Evolutionary conservation across 192 early-diverging fungal species (phyloP), one percentile per base, ranked within the genome.

Genomic region (Backusella psychrophila): DNA sequence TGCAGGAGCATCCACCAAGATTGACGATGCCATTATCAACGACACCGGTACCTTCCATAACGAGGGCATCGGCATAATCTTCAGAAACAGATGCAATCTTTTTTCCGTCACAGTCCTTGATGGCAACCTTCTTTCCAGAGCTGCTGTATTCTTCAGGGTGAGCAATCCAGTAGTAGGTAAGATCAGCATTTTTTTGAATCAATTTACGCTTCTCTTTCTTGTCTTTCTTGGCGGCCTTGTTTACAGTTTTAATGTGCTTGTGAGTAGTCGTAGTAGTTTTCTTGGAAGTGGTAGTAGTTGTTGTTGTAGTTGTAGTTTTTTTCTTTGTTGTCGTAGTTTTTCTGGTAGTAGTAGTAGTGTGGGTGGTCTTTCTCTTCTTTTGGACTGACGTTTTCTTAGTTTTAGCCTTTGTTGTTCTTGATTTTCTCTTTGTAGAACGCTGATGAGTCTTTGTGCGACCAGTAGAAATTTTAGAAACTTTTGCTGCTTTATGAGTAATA

Each of bases 111-210:
- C 81, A 82, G 29, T 77, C 79, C 66, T 76, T 78, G 65, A 82
- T 42, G 12, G 69, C 35, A 19, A 78, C 75, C 34, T 42, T 69
- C 34, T 73, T 75, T 6, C 77, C 77, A 0, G 46, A 42, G 9
- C 11, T 19, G 2, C 31, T 41, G 44, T 82, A 82, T 4, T 75
- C 74, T 31, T 70, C 59, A 46, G 73, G 77, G 52, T 68, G 52
- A 74, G 81, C 81, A 76, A 82, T 82, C 81, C 81, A 82, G 65
- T 82, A 82, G 52, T 82, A 82, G 31, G 81, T 82, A 63, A 82
- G 75, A 9, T 71, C 81, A 39, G 74, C 68, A n/a, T 34, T 26
- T 14, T 66, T 76, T 70, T 82, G 81, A 26, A 82, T 26, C 14
- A 75, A 66, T 70, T 82, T 78, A n/a, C 77, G 73, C 9, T 79